Evolutionary conservation across 23 red algal genomes (phyloP).

Genomic region (Cyanidioschyzon merolae): DNA sequence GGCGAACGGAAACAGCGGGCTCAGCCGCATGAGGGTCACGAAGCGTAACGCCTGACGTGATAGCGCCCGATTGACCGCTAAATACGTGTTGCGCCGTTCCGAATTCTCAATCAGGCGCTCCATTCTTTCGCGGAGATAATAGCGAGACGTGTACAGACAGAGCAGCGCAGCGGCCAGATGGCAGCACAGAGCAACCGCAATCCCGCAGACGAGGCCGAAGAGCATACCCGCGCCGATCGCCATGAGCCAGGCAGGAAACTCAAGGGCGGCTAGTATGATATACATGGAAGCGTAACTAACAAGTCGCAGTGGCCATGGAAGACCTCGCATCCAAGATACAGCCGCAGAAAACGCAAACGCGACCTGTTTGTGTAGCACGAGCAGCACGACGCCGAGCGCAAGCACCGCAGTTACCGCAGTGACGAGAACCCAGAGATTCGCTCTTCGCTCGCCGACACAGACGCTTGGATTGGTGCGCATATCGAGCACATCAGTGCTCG

Average conservation of each 20-base stretch:
- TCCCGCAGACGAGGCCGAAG: not conserved
- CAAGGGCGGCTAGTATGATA: not conserved
- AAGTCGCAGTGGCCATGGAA: not conserved
- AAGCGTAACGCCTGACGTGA: not conserved
- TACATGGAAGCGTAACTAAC: not conserved
- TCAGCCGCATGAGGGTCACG: conserved; percentile 9
- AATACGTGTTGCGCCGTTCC: not conserved
- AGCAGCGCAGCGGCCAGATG: not conserved
- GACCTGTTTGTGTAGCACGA: not conserved
- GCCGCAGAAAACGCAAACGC: not conserved
- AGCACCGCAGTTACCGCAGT: not conserved
- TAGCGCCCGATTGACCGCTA: conserved; percentile 1
- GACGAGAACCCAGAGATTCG: not conserved
- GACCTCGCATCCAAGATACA: not conserved
- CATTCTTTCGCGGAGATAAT: not conserved
- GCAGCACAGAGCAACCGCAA: not conserved
- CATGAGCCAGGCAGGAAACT: conserved; percentile 15
- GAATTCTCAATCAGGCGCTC: conserved; percentile 2
- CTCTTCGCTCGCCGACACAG: not conserved
- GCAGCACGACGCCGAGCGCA: not conserved
- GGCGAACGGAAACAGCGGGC: conserved; percentile 11
- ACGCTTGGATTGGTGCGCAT: no score
- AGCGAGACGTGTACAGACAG: not conserved
- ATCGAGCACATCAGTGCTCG: no score
- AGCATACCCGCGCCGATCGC: not conserved